Conservation (phyloP, 768 basidiomycete genomes). For the Nidularia sp. region DNA sequence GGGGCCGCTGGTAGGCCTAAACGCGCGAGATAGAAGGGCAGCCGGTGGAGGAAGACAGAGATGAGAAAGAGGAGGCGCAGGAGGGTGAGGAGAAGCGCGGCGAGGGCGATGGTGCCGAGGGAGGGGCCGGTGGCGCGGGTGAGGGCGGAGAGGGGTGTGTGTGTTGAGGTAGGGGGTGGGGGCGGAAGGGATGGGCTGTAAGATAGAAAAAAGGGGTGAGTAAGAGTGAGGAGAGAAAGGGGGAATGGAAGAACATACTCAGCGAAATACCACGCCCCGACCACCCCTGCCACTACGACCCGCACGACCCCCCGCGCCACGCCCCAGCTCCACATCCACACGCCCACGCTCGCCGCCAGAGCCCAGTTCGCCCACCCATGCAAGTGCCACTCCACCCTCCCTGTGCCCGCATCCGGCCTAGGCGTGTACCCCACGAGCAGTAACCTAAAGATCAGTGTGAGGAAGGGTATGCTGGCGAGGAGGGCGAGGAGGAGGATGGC, state of each 20-base stretch:
- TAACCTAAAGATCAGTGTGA: slow-evolving; percentile 74
- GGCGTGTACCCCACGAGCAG: slow-evolving; percentile 61
- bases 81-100: slow-evolving; percentile 71
- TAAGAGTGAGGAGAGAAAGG: not conserved
- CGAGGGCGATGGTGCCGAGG: slow-evolving; percentile 73
- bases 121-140: slow-evolving; percentile 79
- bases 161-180: slow-evolving; percentile 57
- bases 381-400: slow-evolving; percentile 33
- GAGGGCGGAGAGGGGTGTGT: slow-evolving; percentile 73
- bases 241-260: slow-evolving; percentile 28
- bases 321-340: slow-evolving; percentile 77
- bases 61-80: slow-evolving; percentile 56
- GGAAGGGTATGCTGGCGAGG: slow-evolving; percentile 71
- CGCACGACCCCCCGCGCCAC: slow-evolving; percentile 78
- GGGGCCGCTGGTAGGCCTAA: slow-evolving; percentile 38
- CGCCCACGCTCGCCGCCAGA: slow-evolving; percentile 45
- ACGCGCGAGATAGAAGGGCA: slow-evolving; percentile 53
- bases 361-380: slow-evolving; percentile 36
- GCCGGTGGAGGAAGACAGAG: slow-evolving; percentile 44
- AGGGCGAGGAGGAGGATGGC: slow-evolving; percentile 64
- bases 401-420: slow-evolving; percentile 13
- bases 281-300: slow-evolving; percentile 73
- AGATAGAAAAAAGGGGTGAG: not conserved
- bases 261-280: slow-evolving; percentile 90
- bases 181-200: slow-evolving; percentile 27